phyloP scores from a whole-genome alignment of 2,329 filamentous ascomycete species.

The Helicocarpus griseus region DNA sequence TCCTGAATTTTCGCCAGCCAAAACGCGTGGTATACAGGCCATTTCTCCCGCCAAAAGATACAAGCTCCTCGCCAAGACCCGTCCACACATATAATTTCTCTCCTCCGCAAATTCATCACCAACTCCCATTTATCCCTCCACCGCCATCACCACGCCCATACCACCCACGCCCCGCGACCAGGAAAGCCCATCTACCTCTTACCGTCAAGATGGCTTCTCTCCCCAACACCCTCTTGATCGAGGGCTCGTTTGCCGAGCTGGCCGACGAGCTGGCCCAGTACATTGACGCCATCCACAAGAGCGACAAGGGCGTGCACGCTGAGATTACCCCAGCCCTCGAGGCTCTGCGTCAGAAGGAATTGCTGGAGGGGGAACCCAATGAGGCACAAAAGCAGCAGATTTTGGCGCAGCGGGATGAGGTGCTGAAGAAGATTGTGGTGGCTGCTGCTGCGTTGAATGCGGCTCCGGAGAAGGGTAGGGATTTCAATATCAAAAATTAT shows the following conservation, averaged over 20 bases:
- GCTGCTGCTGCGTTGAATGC: constrained; percentile 68
- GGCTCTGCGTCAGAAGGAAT: constrained; percentile 44
- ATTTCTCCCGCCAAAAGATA: not conserved
- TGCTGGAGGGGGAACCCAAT: constrained; percentile 43
- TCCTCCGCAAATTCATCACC: not conserved
- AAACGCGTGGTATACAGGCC: not conserved
- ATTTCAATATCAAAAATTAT: not conserved
- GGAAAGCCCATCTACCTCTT: not conserved
- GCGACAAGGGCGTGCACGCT: constrained; percentile 44
- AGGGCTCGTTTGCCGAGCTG: constrained; percentile 89
- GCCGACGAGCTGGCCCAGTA: constrained; percentile 91
- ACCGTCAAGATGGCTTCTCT: constrained; percentile 45
- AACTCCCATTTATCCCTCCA: not conserved
- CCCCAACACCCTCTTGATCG: constrained; percentile 60
- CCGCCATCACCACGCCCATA: not conserved
- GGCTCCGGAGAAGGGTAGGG: constrained; percentile 72
- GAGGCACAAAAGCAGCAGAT: constrained; percentile 17
- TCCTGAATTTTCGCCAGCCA: not conserved
- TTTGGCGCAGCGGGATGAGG: constrained; percentile 62
- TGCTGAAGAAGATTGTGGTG: constrained; percentile 79
- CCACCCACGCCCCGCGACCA: not conserved
- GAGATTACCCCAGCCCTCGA: constrained; percentile 62
- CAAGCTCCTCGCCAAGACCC: constrained; percentile 10
- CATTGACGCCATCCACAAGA: constrained; percentile 71
- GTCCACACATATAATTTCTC: constrained; percentile 11